These are phyloP conservation scores for Colletotrichum acutatum DNA, from an alignment of 2,329 filamentous ascomycete species.

Conservation along the genomic window DNA sequence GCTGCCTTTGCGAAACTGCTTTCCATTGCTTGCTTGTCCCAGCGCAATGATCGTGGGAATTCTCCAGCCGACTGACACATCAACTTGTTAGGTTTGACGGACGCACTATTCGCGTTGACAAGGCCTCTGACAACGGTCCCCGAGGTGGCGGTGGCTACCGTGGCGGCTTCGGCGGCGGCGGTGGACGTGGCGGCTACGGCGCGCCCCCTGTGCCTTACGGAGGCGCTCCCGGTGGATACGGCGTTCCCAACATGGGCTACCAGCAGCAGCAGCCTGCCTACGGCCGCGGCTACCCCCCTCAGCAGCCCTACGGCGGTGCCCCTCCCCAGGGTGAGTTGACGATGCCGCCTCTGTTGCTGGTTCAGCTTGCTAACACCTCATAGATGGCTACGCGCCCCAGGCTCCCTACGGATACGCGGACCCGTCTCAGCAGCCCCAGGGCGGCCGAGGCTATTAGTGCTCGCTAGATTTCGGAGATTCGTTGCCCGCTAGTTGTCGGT, in stretches of 20 bases:
- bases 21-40: constrained; percentile 38
- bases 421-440: constrained; percentile 50
- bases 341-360: not conserved
- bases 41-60: constrained; percentile 16
- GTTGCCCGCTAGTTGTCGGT: constrained; percentile 34
- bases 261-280: constrained; percentile 47
- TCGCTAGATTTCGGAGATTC: constrained; percentile 35
- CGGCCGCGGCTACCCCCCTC: constrained; percentile 57
- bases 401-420: constrained; percentile 58
- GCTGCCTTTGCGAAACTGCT: constrained; percentile 45
- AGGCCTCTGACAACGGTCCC: constrained; percentile 84
- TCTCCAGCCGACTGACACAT: constrained; percentile 1
- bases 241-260: constrained; percentile 48
- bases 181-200: constrained; percentile 48
- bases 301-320: constrained; percentile 47
- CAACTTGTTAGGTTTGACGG: constrained; percentile 82
- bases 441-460: constrained; percentile 54
- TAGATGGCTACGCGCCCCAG: constrained; percentile 29
- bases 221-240: constrained; percentile 44
- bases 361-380: not conserved
- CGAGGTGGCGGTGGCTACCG: constrained; percentile 67
- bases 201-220: constrained; percentile 47
- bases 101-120: constrained; percentile 93
- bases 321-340: constrained; percentile 52
- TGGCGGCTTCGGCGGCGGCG: constrained; percentile 50